phyloP scores from a whole-genome alignment of 495 filamentous ascomycete species.

The Pyronema omphalodes region DNA sequence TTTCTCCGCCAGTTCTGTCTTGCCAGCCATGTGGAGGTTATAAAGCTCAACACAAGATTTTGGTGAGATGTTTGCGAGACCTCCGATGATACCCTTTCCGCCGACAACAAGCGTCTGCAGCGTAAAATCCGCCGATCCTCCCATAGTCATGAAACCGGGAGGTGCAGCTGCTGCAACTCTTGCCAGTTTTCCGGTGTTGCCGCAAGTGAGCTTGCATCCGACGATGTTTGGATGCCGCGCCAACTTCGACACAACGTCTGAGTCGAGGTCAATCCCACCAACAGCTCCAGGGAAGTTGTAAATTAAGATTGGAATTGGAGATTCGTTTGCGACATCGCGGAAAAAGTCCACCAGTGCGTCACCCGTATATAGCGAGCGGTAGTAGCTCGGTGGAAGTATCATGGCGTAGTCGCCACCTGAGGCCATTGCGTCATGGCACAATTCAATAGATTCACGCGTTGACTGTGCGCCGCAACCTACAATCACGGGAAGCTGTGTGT shows the following conservation, averaged over 20 bases:
- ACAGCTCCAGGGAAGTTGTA: slow-evolving; percentile 87
- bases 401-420: slow-evolving; percentile 72
- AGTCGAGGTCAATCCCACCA: slow-evolving; percentile 62
- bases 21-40: slow-evolving; percentile 52
- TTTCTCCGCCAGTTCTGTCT: slow-evolving; percentile 50
- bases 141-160: slow-evolving; percentile 39
- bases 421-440: slow-evolving; percentile 55
- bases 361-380: slow-evolving; percentile 41
- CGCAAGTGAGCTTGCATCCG: slow-evolving; percentile 82
- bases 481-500: slow-evolving; percentile 51
- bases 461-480: slow-evolving; percentile 73
- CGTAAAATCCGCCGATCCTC: slow-evolving; percentile 80
- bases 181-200: slow-evolving; percentile 81
- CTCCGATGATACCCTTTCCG: slow-evolving; percentile 70
- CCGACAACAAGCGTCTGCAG: slow-evolving; percentile 70
- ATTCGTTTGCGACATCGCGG: slow-evolving; percentile 55
- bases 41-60: slow-evolving; percentile 53
- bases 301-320: slow-evolving; percentile 73
- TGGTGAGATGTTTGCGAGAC: slow-evolving; percentile 69
- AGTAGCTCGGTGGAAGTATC: slow-evolving; percentile 74
- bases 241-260: slow-evolving; percentile 57
- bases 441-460: slow-evolving; percentile 65
- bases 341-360: slow-evolving; percentile 54
- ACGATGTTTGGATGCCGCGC: slow-evolving; percentile 70
- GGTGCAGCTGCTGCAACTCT: slow-evolving; percentile 46